Evolutionary conservation across 2,329 filamentous ascomycete species (phyloP).

Genomic region (Aspergillus intermedius): DNA sequence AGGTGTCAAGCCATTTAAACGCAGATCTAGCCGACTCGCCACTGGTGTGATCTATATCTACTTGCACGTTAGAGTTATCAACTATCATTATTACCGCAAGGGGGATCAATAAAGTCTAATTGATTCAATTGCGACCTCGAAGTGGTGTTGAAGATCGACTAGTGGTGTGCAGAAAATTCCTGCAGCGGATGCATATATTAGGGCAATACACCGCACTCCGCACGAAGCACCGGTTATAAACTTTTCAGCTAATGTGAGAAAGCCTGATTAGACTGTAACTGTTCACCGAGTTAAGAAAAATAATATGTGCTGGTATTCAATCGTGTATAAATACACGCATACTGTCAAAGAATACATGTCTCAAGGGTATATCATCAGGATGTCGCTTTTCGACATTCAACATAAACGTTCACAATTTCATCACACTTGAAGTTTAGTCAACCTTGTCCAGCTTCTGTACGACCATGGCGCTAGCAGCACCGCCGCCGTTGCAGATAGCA

Average conservation of each 20-base stretch:
- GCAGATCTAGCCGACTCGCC: too few species aligned
- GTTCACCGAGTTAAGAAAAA: neutral
- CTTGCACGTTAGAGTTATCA: too few species aligned
- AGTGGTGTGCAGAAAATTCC: too few species aligned
- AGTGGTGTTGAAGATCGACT: too few species aligned
- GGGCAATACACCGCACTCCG: too few species aligned
- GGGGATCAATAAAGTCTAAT: too few species aligned
- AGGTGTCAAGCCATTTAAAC: too few species aligned
- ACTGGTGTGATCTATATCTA: too few species aligned
- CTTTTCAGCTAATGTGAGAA: neutral
- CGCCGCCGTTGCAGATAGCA: slow-evolving; percentile 94
- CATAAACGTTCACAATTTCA: neutral
- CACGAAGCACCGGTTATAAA: neutral
- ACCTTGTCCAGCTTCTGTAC: slow-evolving; percentile 68
- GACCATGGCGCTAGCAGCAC: slow-evolving; percentile 83
- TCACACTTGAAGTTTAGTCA: slow-evolving; percentile 20
- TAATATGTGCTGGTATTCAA: neutral
- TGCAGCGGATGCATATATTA: too few species aligned
- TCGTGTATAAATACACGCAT: neutral
- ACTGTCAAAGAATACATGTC: neutral
- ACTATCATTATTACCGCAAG: too few species aligned
- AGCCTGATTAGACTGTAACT: too few species aligned
- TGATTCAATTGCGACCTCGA: too few species aligned
- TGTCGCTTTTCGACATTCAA: neutral
- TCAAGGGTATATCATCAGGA: neutral